These are phyloP conservation scores for Chaetomium sp. DNA, from an alignment of 2,329 filamentous ascomycete species.

Conservation along the genomic window DNA sequence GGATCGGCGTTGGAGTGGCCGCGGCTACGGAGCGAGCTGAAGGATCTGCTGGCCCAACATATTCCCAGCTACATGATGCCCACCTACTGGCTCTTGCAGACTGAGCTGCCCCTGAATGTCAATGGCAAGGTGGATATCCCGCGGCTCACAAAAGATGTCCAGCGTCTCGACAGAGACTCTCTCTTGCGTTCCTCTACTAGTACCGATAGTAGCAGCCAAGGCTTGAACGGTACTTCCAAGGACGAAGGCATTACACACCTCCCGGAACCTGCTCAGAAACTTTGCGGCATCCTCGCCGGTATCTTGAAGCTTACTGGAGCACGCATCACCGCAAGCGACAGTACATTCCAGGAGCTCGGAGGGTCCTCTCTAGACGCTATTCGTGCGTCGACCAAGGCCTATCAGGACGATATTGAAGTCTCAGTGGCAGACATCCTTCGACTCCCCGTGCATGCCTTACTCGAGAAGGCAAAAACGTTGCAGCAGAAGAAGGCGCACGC, in stretches of 20 bases:
- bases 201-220: background rate
- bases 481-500: background rate
- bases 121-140: slow-evolving; percentile 2
- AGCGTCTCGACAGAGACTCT: background rate
- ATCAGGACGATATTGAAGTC: background rate
- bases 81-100: background rate
- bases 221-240: background rate
- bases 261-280: background rate
- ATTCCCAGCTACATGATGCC: background rate
- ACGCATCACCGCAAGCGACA: background rate
- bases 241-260: background rate
- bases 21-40: background rate
- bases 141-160: background rate
- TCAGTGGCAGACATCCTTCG: background rate
- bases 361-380: background rate
- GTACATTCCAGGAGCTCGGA: background rate
- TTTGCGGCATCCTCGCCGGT: background rate
- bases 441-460: background rate
- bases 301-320: background rate
- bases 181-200: background rate
- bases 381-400: background rate
- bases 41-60: background rate
- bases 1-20: background rate
- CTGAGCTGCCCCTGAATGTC: background rate
- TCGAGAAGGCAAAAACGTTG: background rate